Base-by-base conservation (phyloP, 2,329 filamentous ascomycete species). In the Apiospora pterosperma region DNA sequence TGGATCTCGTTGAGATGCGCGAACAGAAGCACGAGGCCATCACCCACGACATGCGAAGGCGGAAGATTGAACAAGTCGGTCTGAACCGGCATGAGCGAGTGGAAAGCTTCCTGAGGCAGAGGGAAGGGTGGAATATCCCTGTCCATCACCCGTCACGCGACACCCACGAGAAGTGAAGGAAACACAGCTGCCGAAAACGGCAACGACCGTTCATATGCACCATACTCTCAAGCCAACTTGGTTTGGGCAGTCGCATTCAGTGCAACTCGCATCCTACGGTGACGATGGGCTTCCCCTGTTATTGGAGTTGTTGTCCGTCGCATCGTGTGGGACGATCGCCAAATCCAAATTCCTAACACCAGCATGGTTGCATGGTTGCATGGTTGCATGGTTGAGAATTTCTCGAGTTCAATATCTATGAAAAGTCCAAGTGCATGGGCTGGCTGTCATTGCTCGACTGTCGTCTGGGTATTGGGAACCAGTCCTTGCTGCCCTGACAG, bases 21-120 rank as follows among this genome's bases (percentile, higher is more conserved):
- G 84, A 88, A 48, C 80, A 90, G 63, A 87, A 91, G 70, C 85
- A 92, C 65, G 82, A 86, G 65, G 88, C 89, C 39, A 89, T 91
- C 61, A 87, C 84, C 65, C 84, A 88, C 65, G 79, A 89, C 59
- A 81, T 88, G 73, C 80, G 78, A 62, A 81, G 81, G 65, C 82
- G 85, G 68, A 80, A 84, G 72, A 76, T 83, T 70, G 80, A 86
- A 63, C 80, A 83, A 66, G 81, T 83, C 61, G 78, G 84, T 41
- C 75, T 85, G 74, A 80, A 78, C 71, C 82, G 85, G 63, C 85
- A 91, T 67, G 88, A 89, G 72, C 84, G 93, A 62, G 89, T 98
- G 42, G 86, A 92, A 69, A 88, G 81, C 63, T 98, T 98, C 73
- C 69, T 98, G 65, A 87, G 88, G 71, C 87, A 91, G 65, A 84